Evolutionary conservation across 768 basidiomycete genomes (phyloP).

Genomic region (Trichaptum fuscoviolaceum): DNA sequence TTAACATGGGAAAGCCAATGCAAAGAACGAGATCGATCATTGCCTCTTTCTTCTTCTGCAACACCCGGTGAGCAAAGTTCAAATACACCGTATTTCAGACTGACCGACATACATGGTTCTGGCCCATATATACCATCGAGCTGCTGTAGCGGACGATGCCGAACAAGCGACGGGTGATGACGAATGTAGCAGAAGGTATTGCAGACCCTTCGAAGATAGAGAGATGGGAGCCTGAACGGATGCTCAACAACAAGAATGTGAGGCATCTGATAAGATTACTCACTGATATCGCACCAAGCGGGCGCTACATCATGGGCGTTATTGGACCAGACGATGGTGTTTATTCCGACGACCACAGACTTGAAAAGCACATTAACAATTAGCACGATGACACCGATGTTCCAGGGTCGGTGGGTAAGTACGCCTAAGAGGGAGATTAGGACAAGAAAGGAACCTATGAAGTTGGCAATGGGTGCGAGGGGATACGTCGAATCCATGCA

Average conservation of each 20-base stretch:
- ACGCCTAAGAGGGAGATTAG: background rate
- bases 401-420: slow-evolving; percentile 10
- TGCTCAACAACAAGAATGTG: background rate
- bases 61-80: background rate
- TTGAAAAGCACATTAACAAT: slow-evolving; percentile 27
- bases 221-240: background rate
- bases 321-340: slow-evolving; percentile 34
- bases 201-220: background rate
- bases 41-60: background rate
- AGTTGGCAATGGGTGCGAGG: background rate
- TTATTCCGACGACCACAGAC: slow-evolving; percentile 25
- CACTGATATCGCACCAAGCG: slow-evolving; percentile 42
- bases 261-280: background rate
- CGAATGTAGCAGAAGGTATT: background rate
- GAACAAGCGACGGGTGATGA: background rate
- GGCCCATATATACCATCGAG: background rate
- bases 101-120: background rate
- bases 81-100: background rate
- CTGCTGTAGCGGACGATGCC: background rate
- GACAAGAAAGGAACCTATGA: background rate
- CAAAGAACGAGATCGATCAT: background rate
- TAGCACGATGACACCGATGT: slow-evolving; percentile 28
- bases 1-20: background rate
- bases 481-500: slow-evolving; percentile 1
- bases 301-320: slow-evolving; percentile 28